Base-by-base conservation (phyloP, 306 rosid genomes). In the Acmispon strigosus region DNA sequence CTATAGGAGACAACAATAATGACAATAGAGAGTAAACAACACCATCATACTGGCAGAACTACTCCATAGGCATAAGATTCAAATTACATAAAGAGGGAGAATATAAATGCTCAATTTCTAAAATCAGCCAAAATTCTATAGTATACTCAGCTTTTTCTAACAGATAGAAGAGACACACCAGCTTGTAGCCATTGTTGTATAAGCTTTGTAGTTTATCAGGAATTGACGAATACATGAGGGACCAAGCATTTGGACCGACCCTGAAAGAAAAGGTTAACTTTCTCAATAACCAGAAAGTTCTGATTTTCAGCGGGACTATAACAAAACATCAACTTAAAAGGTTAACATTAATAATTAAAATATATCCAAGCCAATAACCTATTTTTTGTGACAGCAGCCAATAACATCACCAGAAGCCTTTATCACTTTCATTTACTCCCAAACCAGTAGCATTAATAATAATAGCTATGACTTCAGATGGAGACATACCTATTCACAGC, bases 171-270 rank as follows among this genome's bases (percentile, higher is more conserved):
- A 78, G 34, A 76, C 86, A 50, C 19, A 90, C 98, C 97, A 94
- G 92, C 81, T 94, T 94, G 78, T 84, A 90, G 77, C 97, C 98
- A 80, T 94, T 84, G 52, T 73, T 75, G 81, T 94, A 84, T 79
- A 94, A 79, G 85, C 84, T 83, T 79, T 77, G 88, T 15, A 94
- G 87, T 82, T 87, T 94, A 78, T 83, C 88, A 75, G 98, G 97
- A 74, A 94, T 86, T 65, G 89, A 84, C 32, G 87, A 73, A 85
- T 83, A 77, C 98, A 94, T 83, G 20, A 94, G 88, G 53, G 94
- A 86, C 98, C 98, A 94, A 55, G 90, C 92, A 68, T 83, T 81
- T 0, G 95, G 27, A 78, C 96, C 96, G 53, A 74, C 77, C 86
- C 98, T 90, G 92, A 41, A 77, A 86, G 77, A 45, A 80, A 53